Conservation (phyloP, 805 yeast species). For the Sugiyamaella chiloensis region DNA sequence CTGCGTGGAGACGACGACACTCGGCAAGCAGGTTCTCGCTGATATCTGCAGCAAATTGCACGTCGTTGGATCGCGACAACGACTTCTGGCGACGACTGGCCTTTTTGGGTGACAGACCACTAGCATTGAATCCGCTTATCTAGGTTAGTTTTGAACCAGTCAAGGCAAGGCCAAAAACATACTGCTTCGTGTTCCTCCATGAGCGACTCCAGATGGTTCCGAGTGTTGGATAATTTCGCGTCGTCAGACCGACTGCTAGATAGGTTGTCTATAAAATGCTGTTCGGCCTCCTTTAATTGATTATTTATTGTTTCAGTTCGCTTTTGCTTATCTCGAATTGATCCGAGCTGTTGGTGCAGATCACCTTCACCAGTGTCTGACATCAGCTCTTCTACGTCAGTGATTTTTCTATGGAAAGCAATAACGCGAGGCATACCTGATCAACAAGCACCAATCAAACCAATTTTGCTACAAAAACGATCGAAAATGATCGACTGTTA, state of each 20-base stretch:
- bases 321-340: conserved; percentile 8
- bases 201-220: conserved; percentile 9
- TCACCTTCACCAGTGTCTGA: neutral
- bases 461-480: no score
- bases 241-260: neutral
- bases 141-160: neutral
- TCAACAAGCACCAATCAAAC: no score
- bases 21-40: conserved; percentile 33
- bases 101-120: conserved; percentile 12
- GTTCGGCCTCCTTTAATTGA: conserved; percentile 11
- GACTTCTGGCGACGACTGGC: conserved; percentile 6
- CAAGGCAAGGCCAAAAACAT: no score
- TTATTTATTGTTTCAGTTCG: conserved; percentile 8
- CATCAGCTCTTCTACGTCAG: no score
- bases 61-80: conserved; percentile 21
- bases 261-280: conserved; percentile 7
- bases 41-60: conserved; percentile 33
- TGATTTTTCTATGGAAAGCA: no score
- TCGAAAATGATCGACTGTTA: no score
- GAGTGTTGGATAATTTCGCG: neutral
- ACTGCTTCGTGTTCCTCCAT: conserved; percentile 14
- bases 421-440: no score
- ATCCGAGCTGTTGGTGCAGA: conserved; percentile 9
- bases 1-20: conserved; percentile 32
- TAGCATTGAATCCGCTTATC: neutral